These are phyloP conservation scores for Kurtzmaniella quercitrusa DNA, from an alignment of 1,139 yeast species.

Conservation along the genomic window DNA sequence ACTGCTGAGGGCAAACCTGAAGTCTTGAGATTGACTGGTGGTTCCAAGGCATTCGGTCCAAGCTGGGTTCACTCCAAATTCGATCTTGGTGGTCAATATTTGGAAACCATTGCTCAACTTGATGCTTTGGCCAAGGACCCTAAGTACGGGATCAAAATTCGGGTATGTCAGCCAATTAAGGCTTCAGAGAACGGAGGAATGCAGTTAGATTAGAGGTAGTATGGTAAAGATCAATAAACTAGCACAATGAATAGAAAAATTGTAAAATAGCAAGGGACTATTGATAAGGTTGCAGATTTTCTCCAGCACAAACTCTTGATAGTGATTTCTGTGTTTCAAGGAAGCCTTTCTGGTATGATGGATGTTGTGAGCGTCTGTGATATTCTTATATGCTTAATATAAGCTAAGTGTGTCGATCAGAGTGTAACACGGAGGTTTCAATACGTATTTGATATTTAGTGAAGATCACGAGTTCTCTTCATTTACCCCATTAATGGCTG, in stretches of 20 bases:
- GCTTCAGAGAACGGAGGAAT: conserved; percentile 24
- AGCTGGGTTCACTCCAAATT: conserved; percentile 82
- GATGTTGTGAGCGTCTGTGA: too few species aligned
- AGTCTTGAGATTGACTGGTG: conserved; percentile 77
- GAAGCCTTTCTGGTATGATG: too few species aligned
- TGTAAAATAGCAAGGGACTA: too few species aligned
- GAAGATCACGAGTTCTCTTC: too few species aligned
- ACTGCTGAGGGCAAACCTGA: conserved; percentile 36
- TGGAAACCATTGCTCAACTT: conserved; percentile 50
- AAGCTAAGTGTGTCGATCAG: too few species aligned
- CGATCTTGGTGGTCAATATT: conserved; percentile 45
- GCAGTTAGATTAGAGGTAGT: conserved; percentile 29
- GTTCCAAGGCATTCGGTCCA: conserved; percentile 60
- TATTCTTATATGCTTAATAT: too few species aligned
- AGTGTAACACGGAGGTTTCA: too few species aligned
- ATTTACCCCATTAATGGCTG: too few species aligned
- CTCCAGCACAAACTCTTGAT: too few species aligned
- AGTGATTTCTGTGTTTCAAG: too few species aligned
- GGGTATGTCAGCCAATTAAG: conserved; percentile 58
- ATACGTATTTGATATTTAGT: too few species aligned
- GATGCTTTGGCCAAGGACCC: conserved; percentile 57
- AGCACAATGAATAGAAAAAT: neutral
- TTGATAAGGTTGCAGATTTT: too few species aligned
- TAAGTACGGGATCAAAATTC: conserved; percentile 62
- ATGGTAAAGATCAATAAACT: neutral